Evolutionary conservation across 2,329 filamentous ascomycete species (phyloP).

Genomic region (Colletotrichum tamarilloi): DNA sequence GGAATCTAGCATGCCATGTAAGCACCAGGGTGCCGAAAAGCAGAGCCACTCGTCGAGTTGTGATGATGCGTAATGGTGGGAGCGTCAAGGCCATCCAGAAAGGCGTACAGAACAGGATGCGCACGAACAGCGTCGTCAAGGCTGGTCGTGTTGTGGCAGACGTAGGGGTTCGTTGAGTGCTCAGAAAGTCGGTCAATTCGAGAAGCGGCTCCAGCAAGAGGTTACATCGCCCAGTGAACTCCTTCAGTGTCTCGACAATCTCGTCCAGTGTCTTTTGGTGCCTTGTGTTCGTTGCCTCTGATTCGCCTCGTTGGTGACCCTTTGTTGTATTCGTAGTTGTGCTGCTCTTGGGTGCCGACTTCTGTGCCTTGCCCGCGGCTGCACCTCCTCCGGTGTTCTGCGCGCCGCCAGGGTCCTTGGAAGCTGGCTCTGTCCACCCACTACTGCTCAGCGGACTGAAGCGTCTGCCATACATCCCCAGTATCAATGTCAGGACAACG

Average conservation of each 20-base stretch:
- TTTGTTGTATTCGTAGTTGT: slow-evolving; percentile 39
- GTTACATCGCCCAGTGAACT: slow-evolving; percentile 92
- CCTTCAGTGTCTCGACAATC: slow-evolving; percentile 92
- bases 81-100: slow-evolving; percentile 87
- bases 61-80: slow-evolving; percentile 86
- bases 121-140: slow-evolving; percentile 87
- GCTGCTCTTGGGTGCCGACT: slow-evolving; percentile 34
- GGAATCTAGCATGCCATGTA: slow-evolving; percentile 92
- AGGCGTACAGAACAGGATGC: slow-evolving; percentile 88
- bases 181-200: slow-evolving; percentile 91
- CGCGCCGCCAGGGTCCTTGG: slow-evolving; percentile 39
- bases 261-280: slow-evolving; percentile 97
- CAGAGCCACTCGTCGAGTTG: slow-evolving; percentile 85
- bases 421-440: slow-evolving; percentile 69
- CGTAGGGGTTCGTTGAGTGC: slow-evolving; percentile 88
- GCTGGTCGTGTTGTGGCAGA: slow-evolving; percentile 92
- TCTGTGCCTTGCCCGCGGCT: slow-evolving; percentile 21
- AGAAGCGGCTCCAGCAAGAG: slow-evolving; percentile 90
- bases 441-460: slow-evolving; percentile 93
- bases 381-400: slow-evolving; percentile 25
- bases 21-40: slow-evolving; percentile 86
- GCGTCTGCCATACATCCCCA: slow-evolving; percentile 91
- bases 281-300: slow-evolving; percentile 73
- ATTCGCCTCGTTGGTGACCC: slow-evolving; percentile 57
- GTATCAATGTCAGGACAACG: slow-evolving; percentile 81